Evolutionary conservation across 345 rosid genomes (phyloP), one percentile per base, ranked within the genome.

Genomic region (Citrus maxima): DNA sequence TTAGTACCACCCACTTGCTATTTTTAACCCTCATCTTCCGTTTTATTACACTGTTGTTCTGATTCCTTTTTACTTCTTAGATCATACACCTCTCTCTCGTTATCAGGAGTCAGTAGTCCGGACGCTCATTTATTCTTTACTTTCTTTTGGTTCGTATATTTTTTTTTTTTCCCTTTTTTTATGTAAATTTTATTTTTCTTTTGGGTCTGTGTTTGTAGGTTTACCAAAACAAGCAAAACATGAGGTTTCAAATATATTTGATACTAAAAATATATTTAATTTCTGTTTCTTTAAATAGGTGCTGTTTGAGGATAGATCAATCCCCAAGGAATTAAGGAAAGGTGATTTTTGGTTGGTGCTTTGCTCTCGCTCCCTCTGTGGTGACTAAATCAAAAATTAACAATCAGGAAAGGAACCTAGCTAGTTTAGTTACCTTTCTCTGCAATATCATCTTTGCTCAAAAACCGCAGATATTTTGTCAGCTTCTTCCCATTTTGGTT

Each of bases 171-270:
- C 38, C 78, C n/a, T n/a, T 60, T 67, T 66, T 79, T 7, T 75
- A 67, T 80, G 65, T 54, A 74, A 61, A 83, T 78, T 72, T 78
- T 67, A 78, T 70, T 82, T 70, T 80, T 72, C 62, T 82, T 80
- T 82, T 75, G 68, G 73, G 82, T 75, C 32, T 32, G 70, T 37
- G 46, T 62, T 60, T 49, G 30, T 78, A 70, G 80, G 56, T 56
- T 86, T 87, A 82, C 92, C 89, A 82, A 82, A 87, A 86, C 71
- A 78, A 85, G 90, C 72, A 88, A 87, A 82, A 32, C 67, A 79
- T 69, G 83, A 82, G 85, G 84, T 72, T 81, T 77, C 75, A 72
- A 68, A 66, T 82, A 75, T 79, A 77, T 79, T 49, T 51, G 80
- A 54, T 54, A 51, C 12, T 51, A 16, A 16, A 54, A 18, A 54